phyloP scores from a whole-genome alignment of 2,329 filamentous ascomycete genomes.

The Metarhizium humberi region DNA sequence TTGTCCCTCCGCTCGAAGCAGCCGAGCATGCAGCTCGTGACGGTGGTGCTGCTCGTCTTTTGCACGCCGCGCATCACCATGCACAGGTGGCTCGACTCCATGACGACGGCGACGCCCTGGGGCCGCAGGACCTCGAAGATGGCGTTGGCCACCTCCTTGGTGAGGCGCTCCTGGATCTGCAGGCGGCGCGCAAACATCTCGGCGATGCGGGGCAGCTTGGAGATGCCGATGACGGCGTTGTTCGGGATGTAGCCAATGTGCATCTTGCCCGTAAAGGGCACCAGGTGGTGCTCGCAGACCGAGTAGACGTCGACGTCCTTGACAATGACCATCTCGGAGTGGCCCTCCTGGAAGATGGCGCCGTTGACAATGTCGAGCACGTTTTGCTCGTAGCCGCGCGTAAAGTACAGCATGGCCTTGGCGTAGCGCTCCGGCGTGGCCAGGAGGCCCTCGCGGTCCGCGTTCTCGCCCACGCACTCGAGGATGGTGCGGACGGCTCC shows the following conservation, averaged over 20 bases:
- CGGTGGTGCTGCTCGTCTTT: constrained; percentile 78
- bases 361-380: constrained; percentile 84
- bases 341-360: constrained; percentile 91
- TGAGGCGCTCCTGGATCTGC: constrained; percentile 93
- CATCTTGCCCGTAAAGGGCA: constrained; percentile 98
- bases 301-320: constrained; percentile 96
- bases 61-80: constrained; percentile 99
- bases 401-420: constrained; percentile 92
- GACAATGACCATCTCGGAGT: constrained; percentile 95
- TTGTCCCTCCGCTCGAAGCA: constrained; percentile 89
- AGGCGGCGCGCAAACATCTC: constrained; percentile 93
- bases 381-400: constrained; percentile 94
- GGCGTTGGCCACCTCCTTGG: constrained; percentile 89
- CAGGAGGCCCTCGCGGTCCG: constrained; percentile 53
- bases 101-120: constrained; percentile 91
- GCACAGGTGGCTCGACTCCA: constrained; percentile 93
- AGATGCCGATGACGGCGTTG: constrained; percentile 85
- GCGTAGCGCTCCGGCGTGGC: constrained; percentile 79
- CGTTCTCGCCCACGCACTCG: constrained; percentile 61
- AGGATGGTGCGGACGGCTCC: constrained; percentile 57
- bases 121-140: constrained; percentile 89
- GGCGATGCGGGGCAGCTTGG: constrained; percentile 89
- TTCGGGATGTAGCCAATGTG: constrained; percentile 97
- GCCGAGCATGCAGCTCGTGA: constrained; percentile 95
- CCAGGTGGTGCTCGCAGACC: constrained; percentile 93